Evolutionary conservation across 2,329 filamentous ascomycete genomes (phyloP).

Genomic region (Botrytis deweyae): DNA sequence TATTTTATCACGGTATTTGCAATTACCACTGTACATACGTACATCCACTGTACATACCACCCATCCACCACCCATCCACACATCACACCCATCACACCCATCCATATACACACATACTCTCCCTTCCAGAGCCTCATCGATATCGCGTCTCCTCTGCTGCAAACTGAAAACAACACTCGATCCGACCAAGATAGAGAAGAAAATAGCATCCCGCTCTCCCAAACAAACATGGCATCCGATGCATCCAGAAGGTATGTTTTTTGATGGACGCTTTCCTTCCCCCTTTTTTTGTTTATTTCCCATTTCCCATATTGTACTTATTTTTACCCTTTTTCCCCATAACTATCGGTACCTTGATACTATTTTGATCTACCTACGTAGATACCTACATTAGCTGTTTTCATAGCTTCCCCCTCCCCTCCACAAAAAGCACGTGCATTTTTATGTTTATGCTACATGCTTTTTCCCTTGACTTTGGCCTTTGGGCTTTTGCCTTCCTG

Average conservation of each 20-base stretch:
- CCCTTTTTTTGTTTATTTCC: neutral
- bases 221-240: conserved; percentile 32
- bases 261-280: neutral
- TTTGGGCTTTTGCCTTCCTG: neutral
- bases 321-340: neutral
- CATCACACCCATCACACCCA: too few relatives aligned
- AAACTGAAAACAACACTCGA: neutral
- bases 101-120: neutral
- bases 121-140: neutral
- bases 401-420: conserved; percentile 20
- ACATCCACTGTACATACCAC: neutral
- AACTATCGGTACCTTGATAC: conserved; percentile 4
- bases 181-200: neutral
- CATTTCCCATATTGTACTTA: neutral
- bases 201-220: neutral
- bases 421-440: conserved; percentile 23
- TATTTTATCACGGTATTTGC: conserved; percentile 1
- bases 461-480: neutral
- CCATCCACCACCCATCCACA: neutral
- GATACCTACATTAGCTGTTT: conserved; percentile 13
- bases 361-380: conserved; percentile 7
- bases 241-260: conserved; percentile 36
- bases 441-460: conserved; percentile 5
- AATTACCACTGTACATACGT: neutral
- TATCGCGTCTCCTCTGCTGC: neutral